Percentiles rank a stretch among this genome's conserved stretches.
Conservation (phyloP, 306 rosid genomes). For the Inga oerstediana region DNA sequence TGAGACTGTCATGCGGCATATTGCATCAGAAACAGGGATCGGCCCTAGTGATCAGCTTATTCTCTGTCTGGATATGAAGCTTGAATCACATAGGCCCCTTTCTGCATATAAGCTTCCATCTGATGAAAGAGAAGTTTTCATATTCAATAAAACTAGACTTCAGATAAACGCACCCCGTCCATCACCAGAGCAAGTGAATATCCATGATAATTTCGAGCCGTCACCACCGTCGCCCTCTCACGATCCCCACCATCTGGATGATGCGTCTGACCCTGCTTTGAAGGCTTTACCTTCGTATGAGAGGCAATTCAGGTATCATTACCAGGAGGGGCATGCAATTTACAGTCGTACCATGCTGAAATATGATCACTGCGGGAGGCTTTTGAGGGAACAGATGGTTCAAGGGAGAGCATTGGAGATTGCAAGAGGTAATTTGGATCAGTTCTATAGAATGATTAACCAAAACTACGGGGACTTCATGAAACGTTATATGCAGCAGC, state of each 20-base stretch:
- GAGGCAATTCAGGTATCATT: slow-evolving; percentile 85
- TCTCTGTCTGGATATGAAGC: slow-evolving; percentile 79
- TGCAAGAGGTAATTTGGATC: slow-evolving; percentile 89
- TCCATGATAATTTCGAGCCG: slow-evolving; percentile 54
- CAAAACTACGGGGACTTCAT: slow-evolving; percentile 85
- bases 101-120: slow-evolving; percentile 89
- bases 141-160: slow-evolving; percentile 81
- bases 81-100: slow-evolving; percentile 70
- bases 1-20: slow-evolving; percentile 69
- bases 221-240: slow-evolving; percentile 66
- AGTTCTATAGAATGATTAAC: slow-evolving; percentile 66
- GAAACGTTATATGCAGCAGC: slow-evolving; percentile 78
- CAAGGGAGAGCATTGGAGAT: slow-evolving; percentile 93
- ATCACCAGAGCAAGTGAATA: slow-evolving; percentile 61
- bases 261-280: slow-evolving; percentile 93
- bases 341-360: slow-evolving; percentile 55
- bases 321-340: slow-evolving; percentile 63
- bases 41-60: slow-evolving; percentile 72
- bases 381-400: slow-evolving; percentile 84
- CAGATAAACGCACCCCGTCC: slow-evolving; percentile 64
- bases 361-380: slow-evolving; percentile 73
- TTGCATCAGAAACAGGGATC: slow-evolving; percentile 63
- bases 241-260: slow-evolving; percentile 82
- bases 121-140: slow-evolving; percentile 70
- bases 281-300: slow-evolving; percentile 95